Evolutionary conservation across 768 basidiomycete species (phyloP), one percentile per base, ranked within the genome.

Genomic region (Lactifluus hygrophoroides): DNA sequence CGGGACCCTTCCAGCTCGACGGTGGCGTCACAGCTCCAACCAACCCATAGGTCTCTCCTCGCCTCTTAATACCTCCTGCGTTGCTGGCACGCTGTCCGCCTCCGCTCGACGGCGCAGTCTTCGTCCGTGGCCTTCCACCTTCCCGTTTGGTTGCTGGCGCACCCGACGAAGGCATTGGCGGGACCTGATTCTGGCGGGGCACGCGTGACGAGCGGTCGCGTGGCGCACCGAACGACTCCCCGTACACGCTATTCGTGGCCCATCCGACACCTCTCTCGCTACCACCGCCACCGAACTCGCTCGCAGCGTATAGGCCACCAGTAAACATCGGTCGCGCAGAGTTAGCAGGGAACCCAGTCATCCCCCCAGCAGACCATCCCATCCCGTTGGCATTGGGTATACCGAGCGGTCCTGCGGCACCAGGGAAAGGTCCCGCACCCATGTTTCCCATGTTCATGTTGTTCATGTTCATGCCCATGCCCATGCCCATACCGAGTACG

Each of bases 181-280:
- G 34, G 38, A n/a, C 14, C 48, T 47, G 51, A 23, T 38, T 54
- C 13, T 56, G 60, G 14, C 63, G 46, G 44, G 43, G 56, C 34
- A 57, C 54, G 11, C 67, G 61, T 57, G 69, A 65, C 45, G 69
- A 54, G 27, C 69, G 67, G 25, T 68, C 66, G 13, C 66, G 66
- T 10, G 66, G 55, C n/a, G 58, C 54, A 17, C 66, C 65, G 27
- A 63, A 54, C 30, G 58, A 69, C 59, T 86, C 86, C 13, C 87
- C 90, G 65, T 90, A 90, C 47, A 80, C 82, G 64, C 85, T 90
- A 64, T 78, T 77, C 43, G 85, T 79, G 21, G 72, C 75, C 72
- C 80, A 82, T 10, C 57, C 57, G 21, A 21, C 30, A 1, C 44
- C 35, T n/a, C 74, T 73, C 11, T 27, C 6, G 71, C 70, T 17